Conservation (phyloP, 1,139 yeast genomes). For the Geotrichum australiense region DNA sequence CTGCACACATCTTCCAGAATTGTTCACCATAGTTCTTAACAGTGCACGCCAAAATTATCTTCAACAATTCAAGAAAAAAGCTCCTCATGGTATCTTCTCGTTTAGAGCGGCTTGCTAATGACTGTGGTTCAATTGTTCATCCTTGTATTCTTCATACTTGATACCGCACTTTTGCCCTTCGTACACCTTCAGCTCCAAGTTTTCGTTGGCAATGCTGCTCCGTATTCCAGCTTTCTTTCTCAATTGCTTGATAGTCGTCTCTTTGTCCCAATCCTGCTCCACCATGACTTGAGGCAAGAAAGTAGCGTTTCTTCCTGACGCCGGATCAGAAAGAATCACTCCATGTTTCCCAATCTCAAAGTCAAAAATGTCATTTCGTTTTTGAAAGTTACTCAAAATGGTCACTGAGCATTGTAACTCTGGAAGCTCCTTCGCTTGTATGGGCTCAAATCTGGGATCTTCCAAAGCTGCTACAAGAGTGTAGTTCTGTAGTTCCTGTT, state of each 20-base stretch:
- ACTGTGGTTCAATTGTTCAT: no score
- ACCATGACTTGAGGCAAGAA: conserved; percentile 84
- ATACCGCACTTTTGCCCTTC: not conserved
- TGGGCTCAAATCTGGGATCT: conserved; percentile 72
- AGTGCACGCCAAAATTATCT: no score
- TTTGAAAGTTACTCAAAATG: conserved; percentile 54
- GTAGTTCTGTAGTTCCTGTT: conserved; percentile 54
- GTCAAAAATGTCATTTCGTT: conserved; percentile 43
- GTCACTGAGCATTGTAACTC: conserved; percentile 48
- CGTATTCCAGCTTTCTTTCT: conserved; percentile 62
- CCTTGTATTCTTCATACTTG: no score
- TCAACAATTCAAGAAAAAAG: no score
- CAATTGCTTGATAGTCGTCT: conserved; percentile 61
- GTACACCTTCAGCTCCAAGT: conserved; percentile 24
- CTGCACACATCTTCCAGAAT: no score
- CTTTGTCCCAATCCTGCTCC: conserved; percentile 82
- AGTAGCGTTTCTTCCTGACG: conserved; percentile 51
- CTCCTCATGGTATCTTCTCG: no score
- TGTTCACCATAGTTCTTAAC: no score
- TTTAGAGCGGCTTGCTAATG: no score
- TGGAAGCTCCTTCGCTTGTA: conserved; percentile 50
- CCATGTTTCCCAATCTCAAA: conserved; percentile 89
- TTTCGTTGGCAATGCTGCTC: conserved; percentile 14
- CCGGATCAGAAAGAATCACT: conserved; percentile 48
- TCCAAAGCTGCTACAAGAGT: conserved; percentile 65